Evolutionary conservation across 1,139 yeast species (phyloP).

Genomic region (Suhomyces bokatorum): DNA sequence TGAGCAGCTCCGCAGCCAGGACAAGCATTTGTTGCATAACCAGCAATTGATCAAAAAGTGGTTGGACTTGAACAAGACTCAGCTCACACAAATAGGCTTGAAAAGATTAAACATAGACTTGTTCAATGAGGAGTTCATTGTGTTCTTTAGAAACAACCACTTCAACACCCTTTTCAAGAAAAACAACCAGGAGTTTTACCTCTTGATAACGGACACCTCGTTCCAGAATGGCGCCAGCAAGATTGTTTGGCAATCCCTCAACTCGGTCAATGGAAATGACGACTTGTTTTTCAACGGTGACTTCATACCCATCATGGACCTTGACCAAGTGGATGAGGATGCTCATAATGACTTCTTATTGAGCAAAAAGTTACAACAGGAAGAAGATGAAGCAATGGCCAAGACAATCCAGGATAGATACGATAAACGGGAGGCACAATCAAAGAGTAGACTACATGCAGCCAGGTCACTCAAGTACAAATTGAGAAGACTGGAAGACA

Average conservation of each 20-base stretch:
- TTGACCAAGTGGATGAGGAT: constrained; percentile 19
- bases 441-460: constrained; percentile 1
- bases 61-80: constrained; percentile 59
- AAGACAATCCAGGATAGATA: constrained; percentile 39
- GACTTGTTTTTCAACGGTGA: constrained; percentile 68
- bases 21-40: constrained; percentile 15
- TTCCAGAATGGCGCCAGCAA: constrained; percentile 43
- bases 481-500: constrained; percentile 1
- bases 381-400: constrained; percentile 62
- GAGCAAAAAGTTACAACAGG: constrained; percentile 57
- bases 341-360: constrained; percentile 40
- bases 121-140: constrained; percentile 43
- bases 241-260: constrained; percentile 77
- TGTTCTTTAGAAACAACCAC: constrained; percentile 84
- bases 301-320: constrained; percentile 47
- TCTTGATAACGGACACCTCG: constrained; percentile 73
- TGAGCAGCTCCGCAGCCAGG: constrained; percentile 8
- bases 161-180: constrained; percentile 70
- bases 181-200: constrained; percentile 48
- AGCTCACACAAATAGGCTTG: constrained; percentile 68
- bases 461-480: neutral
- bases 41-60: constrained; percentile 35
- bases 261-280: constrained; percentile 62
- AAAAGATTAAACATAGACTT: constrained; percentile 44
- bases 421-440: constrained; percentile 13